Percentiles rank a stretch among this genome's conserved stretches.
Evolutionary conservation across 441 rosid genomes (phyloP).

Genomic region (Kokia cookei): DNA sequence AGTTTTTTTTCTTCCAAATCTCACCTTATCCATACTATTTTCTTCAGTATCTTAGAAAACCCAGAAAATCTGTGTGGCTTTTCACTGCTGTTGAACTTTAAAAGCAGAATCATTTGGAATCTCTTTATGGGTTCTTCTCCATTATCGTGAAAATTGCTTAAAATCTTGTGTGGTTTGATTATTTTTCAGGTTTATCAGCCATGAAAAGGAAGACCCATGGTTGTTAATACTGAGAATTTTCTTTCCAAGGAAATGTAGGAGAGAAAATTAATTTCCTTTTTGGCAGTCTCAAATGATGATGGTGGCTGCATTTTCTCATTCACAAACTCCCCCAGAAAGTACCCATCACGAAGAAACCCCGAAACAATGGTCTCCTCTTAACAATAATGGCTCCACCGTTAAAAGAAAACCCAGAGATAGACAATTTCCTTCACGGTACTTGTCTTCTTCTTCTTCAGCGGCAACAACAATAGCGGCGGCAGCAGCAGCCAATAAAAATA

Average conservation of each 20-base stretch:
- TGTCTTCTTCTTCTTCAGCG: not conserved
- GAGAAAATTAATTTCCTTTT: not conserved
- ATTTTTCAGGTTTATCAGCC: not conserved
- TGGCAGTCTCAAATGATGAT: not conserved
- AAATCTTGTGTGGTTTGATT: not conserved
- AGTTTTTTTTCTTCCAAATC: not conserved
- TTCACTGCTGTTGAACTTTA: not conserved
- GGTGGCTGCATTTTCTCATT: not conserved
- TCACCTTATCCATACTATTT: not conserved
- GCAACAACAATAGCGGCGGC: not conserved
- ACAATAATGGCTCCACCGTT: not conserved
- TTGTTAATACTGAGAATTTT: not conserved
- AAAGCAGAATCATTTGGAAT: not conserved
- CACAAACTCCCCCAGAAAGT: not conserved
- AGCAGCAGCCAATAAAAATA: not conserved
- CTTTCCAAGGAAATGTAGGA: not conserved
- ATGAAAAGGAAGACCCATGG: not conserved
- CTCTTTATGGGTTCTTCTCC: not conserved
- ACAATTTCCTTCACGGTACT: not conserved
- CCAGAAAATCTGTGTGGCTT: not conserved
- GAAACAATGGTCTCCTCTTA: not conserved
- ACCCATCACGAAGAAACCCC: not conserved
- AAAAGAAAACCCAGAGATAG: not conserved
- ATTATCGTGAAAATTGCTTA: not conserved
- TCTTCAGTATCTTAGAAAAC: not conserved